Conservation (phyloP, 495 filamentous ascomycete species). For the Entonaema liquescens region DNA sequence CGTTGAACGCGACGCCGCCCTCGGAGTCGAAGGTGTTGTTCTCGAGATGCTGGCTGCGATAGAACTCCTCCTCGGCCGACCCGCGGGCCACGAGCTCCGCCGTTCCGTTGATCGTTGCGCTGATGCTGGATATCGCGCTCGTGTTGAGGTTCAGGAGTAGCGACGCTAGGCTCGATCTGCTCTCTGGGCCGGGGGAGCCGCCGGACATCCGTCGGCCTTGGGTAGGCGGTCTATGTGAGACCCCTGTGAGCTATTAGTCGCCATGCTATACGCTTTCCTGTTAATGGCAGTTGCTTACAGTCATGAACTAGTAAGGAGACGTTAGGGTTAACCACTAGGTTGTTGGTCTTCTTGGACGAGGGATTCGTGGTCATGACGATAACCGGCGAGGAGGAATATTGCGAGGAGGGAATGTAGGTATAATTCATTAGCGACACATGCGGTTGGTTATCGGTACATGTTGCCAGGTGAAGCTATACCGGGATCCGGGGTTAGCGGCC, state of each 20-base stretch:
- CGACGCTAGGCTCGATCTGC: conserved; percentile 75
- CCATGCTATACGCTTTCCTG: not conserved
- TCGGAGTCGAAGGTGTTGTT: conserved; percentile 83
- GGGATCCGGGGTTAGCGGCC: conserved; percentile 16
- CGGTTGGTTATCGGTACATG: conserved; percentile 79
- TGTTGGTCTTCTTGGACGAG: conserved; percentile 86
- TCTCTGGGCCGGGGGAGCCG: conserved; percentile 70
- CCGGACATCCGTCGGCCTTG: conserved; percentile 65
- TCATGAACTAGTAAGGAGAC: conserved; percentile 97
- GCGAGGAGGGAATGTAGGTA: conserved; percentile 89
- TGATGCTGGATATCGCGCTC: conserved; percentile 85
- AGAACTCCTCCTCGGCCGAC: conserved; percentile 83
- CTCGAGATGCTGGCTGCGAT: conserved; percentile 80
- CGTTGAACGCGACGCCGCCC: conserved; percentile 52
- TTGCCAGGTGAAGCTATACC: conserved; percentile 89
- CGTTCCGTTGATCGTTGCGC: conserved; percentile 87
- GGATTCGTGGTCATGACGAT: conserved; percentile 96
- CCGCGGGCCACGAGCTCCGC: conserved; percentile 75
- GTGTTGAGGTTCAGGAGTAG: conserved; percentile 91
- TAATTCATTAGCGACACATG: conserved; percentile 99
- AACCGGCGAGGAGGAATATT: conserved; percentile 73
- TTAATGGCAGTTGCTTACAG: conserved; percentile 57
- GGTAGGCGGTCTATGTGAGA: conserved; percentile 90
- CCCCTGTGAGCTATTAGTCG: conserved; percentile 56
- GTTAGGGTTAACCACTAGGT: conserved; percentile 85